Base-by-base conservation (phyloP, 441 rosid genomes). In the Metrosideros polymorpha region DNA sequence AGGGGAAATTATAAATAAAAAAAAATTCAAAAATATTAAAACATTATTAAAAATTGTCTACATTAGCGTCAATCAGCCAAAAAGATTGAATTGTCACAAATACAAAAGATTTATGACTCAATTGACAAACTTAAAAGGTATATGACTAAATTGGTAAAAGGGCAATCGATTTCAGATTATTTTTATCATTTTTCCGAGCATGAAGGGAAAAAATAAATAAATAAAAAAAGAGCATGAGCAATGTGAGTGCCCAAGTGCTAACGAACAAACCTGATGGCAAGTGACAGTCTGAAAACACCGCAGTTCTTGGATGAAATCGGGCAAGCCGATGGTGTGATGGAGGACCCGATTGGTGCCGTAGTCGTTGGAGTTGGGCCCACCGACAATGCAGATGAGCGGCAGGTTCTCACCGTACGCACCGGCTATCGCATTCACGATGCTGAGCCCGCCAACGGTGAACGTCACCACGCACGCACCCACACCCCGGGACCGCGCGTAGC, bases 291-390 rank as follows among this genome's bases (percentile, higher is more conserved):
- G 87, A 49, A 85, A 85, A 83, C 87, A 85, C 19, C 84, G 51
- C 66, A 85, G 47, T 32, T 85, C 87, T 83, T 85, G 87, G 84
- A 43, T 85, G 87, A 85, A 85, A 56, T 85, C 87, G 53, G 87
- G 87, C 49, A 85, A 55, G n/a, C 87, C 87, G 42, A 85, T 85
- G 75, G 87, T 85, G 84, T 85, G 84, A 47, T 85, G 84, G 75
- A 77, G 87, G 63, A 85, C 13, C 75, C 53, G 84, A 77, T 85
- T 85, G 53, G 56, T 55, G 13, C 86, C 87, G 25, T 71, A 85
- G 76, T 85, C 87, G 22, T 85, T 85, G 39, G 71, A 76, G 43
- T 85, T 85, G 84, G 87, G 87, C 6, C 84, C 87, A 1, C 87
- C 87, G 22, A 77, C 84, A 22, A 85, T 85, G 87, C 84, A 77